phyloP scores from a whole-genome alignment of 2,329 filamentous ascomycete genomes.

The Cladosporium halotolerans region DNA sequence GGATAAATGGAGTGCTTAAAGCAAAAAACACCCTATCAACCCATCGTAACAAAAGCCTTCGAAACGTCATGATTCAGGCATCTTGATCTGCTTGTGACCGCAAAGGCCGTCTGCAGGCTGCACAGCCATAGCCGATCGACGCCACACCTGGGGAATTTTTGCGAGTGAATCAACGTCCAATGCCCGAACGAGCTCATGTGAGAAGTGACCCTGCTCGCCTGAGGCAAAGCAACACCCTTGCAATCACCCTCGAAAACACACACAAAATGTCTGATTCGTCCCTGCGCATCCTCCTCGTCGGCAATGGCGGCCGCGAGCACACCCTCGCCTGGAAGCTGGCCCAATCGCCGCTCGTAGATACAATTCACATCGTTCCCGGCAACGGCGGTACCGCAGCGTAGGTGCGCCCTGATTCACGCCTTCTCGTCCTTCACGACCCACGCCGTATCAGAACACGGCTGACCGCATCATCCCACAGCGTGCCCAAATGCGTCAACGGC shows the following conservation, averaged over 20 bases:
- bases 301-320: constrained; percentile 91
- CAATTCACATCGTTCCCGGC: constrained; percentile 64
- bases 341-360: constrained; percentile 71
- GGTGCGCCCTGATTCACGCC: constrained; percentile 15
- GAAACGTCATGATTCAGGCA: no score
- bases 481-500: constrained; percentile 52
- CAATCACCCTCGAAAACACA: neutral
- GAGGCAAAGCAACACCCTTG: constrained; percentile 3
- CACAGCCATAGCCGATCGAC: neutral
- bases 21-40: no score
- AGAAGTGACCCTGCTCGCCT: neutral
- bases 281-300: constrained; percentile 75
- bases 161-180: neutral
- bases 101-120: neutral
- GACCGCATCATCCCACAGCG: constrained; percentile 18
- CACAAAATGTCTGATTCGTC: constrained; percentile 17
- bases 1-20: no score
- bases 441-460: constrained; percentile 2
- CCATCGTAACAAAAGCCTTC: no score
- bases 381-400: constrained; percentile 74
- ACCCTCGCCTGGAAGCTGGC: constrained; percentile 89
- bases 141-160: neutral
- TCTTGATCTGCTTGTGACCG: no score
- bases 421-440: constrained; percentile 9
- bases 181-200: no score